These are phyloP conservation scores for Avena atlantica DNA, from an alignment of 176 grass and related monocot genomes.

Conservation along the genomic window DNA sequence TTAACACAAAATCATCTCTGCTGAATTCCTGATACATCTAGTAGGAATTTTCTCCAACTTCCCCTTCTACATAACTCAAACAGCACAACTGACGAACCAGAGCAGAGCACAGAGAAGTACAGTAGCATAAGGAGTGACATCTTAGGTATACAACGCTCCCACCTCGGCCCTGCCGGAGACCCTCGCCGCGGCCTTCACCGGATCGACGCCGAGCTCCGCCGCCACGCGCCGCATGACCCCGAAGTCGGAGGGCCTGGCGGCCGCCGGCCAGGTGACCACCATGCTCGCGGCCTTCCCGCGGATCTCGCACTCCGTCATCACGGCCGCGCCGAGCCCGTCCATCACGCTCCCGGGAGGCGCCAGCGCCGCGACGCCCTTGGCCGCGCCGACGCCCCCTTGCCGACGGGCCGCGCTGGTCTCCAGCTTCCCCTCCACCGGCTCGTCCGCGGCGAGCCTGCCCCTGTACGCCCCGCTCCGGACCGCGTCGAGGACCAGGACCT, in stretches of 20 bases:
- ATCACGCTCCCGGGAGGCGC: slow-evolving; percentile 78
- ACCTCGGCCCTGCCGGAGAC: slow-evolving; percentile 51
- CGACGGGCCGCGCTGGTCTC: slow-evolving; percentile 72
- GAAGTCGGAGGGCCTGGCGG: slow-evolving; percentile 43
- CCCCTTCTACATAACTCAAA: neutral
- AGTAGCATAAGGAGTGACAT: neutral
- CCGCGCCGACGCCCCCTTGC: slow-evolving; percentile 37
- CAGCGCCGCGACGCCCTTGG: slow-evolving; percentile 55
- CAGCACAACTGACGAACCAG: neutral
- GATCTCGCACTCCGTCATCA: slow-evolving; percentile 81
- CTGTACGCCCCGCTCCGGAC: slow-evolving; percentile 68
- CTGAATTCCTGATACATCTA: slow-evolving; percentile 3
- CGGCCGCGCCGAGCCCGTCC: slow-evolving; percentile 80
- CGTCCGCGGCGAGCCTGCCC: slow-evolving; percentile 69
- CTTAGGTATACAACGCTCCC: slow-evolving; percentile 74
- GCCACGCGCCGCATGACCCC: slow-evolving; percentile 53
- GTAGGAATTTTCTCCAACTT: neutral
- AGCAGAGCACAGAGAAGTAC: neutral
- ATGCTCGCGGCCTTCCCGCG: slow-evolving; percentile 70
- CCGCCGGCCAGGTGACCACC: slow-evolving; percentile 82
- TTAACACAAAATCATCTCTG: neutral
- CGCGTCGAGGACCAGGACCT: slow-evolving; percentile 74
- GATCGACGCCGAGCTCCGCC: slow-evolving; percentile 60
- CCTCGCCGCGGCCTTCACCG: slow-evolving; percentile 33
- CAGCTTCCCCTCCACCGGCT: slow-evolving; percentile 79